Percentiles rank a stretch among this genome's conserved stretches.
Evolutionary conservation across 345 rosid species (phyloP).

Genomic region (Garcia nutans): DNA sequence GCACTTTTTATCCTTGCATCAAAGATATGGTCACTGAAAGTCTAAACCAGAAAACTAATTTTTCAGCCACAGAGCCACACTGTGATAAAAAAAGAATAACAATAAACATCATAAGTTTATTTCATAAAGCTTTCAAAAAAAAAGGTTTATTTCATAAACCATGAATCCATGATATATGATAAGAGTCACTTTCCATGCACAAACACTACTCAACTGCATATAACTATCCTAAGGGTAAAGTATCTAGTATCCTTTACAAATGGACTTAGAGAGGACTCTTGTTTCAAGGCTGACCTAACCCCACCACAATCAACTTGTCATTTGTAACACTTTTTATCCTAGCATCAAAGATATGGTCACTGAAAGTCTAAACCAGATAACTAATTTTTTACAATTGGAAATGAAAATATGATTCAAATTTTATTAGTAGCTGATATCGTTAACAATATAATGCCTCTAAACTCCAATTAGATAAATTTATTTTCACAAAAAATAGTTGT

Average conservation of each 20-base stretch:
- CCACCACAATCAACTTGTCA: background rate
- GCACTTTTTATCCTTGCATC: background rate
- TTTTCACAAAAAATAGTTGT: background rate
- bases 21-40: background rate
- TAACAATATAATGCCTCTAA: background rate
- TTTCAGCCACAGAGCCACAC: constrained; percentile 95
- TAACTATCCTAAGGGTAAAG: background rate
- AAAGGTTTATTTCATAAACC: background rate
- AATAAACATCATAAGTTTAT: constrained; percentile 21
- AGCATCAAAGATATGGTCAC: background rate
- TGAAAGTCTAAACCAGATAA: background rate
- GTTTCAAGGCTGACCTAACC: too few species aligned
- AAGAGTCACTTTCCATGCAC: background rate
- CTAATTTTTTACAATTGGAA: background rate
- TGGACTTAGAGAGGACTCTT: background rate
- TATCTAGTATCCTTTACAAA: background rate
- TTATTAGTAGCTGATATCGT: too few species aligned
- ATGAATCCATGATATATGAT: background rate
- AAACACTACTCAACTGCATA: background rate
- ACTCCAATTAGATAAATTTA: background rate
- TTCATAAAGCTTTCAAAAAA: too few species aligned
- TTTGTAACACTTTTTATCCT: background rate
- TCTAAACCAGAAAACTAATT: too few species aligned
- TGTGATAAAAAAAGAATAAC: constrained; percentile 28
- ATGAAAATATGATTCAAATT: background rate